Base-by-base conservation (phyloP, 768 basidiomycete species). In the Rhizopogon vinicolor region DNA sequence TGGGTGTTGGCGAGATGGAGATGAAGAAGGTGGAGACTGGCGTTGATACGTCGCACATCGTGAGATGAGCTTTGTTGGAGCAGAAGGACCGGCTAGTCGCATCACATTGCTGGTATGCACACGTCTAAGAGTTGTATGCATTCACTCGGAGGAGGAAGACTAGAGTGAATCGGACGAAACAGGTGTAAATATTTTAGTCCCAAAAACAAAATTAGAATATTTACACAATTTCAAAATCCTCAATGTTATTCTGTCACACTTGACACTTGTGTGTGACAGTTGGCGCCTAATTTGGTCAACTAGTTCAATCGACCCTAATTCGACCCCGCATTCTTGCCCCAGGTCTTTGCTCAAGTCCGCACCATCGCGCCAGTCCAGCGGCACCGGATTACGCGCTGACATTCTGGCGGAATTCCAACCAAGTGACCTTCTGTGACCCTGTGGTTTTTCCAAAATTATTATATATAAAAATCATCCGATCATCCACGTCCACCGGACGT, bases 41-140 rank as follows among this genome's bases (percentile, higher is more conserved):
- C 31, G 31, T 46, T 33, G 29, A 46, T 33, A 19, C 19, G 5
- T 19, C 8, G 33, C 19, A 7, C 48, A 49, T 49, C 35, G 48
- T 22, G 35, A 25, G 25, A 25, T 22, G 48, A 49, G 19, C 8
- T 49, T 35, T 53, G 54, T 22, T 25, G 51, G 31, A 49, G 49
- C 25, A 31, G 10, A 29, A 50, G 51, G 28, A 33, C 52, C 44
- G 51, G 49, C 2, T 55, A 61, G 56, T 59, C 59, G 62, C 68
- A 69, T 68, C 61, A 74, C 77, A 77, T 78, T 62, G 67, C 63
- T 71, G 53, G 60, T 42, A 50, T 53, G 57, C 56, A 57, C 44
- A 39, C 43, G 53, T 40, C 44, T 53, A 43, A 59, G 57, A 61
- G 63, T 62, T 51, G 64, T 65, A 65, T 71, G 64, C 77, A 77